phyloP scores from a whole-genome alignment of 805 yeast species.

The Wickerhamomyces ciferrii region DNA sequence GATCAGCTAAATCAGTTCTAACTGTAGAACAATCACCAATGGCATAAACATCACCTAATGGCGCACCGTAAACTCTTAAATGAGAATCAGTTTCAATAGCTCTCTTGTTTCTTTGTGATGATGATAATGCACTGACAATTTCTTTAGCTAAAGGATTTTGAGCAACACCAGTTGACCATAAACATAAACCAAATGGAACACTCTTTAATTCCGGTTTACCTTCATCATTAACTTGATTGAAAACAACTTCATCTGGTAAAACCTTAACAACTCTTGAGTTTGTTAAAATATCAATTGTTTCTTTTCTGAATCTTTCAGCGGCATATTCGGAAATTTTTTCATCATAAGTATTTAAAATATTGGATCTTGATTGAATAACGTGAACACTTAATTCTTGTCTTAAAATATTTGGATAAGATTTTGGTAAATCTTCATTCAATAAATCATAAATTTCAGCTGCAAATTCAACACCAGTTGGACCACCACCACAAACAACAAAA shows the following conservation, averaged over 20 bases:
- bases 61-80: slow-evolving; percentile 63
- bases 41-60: slow-evolving; percentile 62
- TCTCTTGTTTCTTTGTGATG: slow-evolving; percentile 51
- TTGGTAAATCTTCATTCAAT: slow-evolving; percentile 57
- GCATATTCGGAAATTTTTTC: slow-evolving; percentile 62
- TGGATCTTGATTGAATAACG: slow-evolving; percentile 63
- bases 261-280: slow-evolving; percentile 61
- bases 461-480: slow-evolving; percentile 71
- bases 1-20: slow-evolving; percentile 52
- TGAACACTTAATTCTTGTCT: slow-evolving; percentile 64
- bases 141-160: slow-evolving; percentile 57
- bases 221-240: slow-evolving; percentile 43
- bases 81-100: slow-evolving; percentile 80
- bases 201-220: slow-evolving; percentile 36
- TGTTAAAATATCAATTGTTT: slow-evolving; percentile 55
- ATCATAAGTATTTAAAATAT: slow-evolving; percentile 65
- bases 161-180: slow-evolving; percentile 77
- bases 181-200: slow-evolving; percentile 61
- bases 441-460: slow-evolving; percentile 69
- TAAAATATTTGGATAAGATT: slow-evolving; percentile 51
- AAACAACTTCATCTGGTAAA: slow-evolving; percentile 50
- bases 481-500: slow-evolving; percentile 70
- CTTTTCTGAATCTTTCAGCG: slow-evolving; percentile 55
- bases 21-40: slow-evolving; percentile 71
- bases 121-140: slow-evolving; percentile 41